Evolutionary conservation across 192 early-diverging fungal genomes (phyloP), one percentile per base, ranked within the genome.

Genomic region (Coemansia aciculifera): DNA sequence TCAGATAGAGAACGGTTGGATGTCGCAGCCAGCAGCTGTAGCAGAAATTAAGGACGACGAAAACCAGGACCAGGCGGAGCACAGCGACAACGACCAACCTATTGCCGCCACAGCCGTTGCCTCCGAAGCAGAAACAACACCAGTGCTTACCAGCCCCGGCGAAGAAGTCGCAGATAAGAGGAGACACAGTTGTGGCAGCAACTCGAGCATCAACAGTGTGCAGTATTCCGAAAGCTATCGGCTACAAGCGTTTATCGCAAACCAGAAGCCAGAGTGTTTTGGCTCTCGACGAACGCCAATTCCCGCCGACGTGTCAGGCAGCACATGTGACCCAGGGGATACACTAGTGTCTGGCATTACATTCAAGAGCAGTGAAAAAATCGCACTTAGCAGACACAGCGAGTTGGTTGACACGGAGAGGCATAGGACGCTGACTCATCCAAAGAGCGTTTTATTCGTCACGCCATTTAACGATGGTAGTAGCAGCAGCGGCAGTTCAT

Each of bases 291-390:
- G 42, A 19, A 23, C 48, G 7, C 6, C 63, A 0, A 21, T 24
- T 48, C 42, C 21, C 17, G 7, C 40, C 3, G 54, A 32, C 29
- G 13, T 2, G 1, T 17, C 29, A n/a, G 7, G 6, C 29, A 31
- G 29, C 32, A 17, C 54, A 6, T 3, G 27, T 12, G 54, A 64
- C 32, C 69, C 68, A 6, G 62, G 60, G 23, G 61, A 70, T 23
- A 70, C 69, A 5, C 15, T 71, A 21, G 57, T 71, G 11, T 71
- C 69, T 0, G 62, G 69, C 0, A 63, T 71, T 4, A 71, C 69
- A 1, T 64, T 71, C 5, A 29, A 57, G 29, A 57, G 17, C 31
- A 64, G 62, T 32, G 46, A 59, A 24, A 48, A 48, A 31, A 32
- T 21, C 23, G 29, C 29, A 13, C 37, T 40, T 15, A 1, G 6